phyloP scores from a whole-genome alignment of 1,284 basidiomycete species.

The Sporisorium reilianum region DNA sequence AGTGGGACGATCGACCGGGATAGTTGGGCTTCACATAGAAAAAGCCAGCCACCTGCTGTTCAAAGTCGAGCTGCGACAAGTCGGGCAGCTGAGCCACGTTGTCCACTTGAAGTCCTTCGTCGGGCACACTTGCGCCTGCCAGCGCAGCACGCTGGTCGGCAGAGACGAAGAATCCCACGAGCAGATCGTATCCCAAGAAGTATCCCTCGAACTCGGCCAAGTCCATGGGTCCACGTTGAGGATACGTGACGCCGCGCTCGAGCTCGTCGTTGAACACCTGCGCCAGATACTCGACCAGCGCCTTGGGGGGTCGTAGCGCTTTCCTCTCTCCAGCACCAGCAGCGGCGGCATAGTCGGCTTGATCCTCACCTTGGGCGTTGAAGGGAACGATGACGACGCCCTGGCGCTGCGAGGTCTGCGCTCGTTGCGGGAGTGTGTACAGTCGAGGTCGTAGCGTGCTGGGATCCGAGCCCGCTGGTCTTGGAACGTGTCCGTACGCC shows the following conservation, averaged over 20 bases:
- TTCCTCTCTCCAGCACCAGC: neutral
- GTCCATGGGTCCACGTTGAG: slow-evolving; percentile 51
- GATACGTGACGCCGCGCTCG: slow-evolving; percentile 55
- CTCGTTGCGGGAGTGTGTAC: slow-evolving; percentile 42
- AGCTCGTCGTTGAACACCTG: slow-evolving; percentile 57
- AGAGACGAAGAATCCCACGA: slow-evolving; percentile 45
- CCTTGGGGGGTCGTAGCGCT: slow-evolving; percentile 20
- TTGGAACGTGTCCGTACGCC: slow-evolving; percentile 55
- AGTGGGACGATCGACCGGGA: slow-evolving; percentile 86
- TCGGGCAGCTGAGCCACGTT: slow-evolving; percentile 13
- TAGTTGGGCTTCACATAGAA: slow-evolving; percentile 72
- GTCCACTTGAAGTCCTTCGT: slow-evolving; percentile 15
- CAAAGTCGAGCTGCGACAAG: slow-evolving; percentile 22
- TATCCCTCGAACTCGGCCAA: slow-evolving; percentile 50
- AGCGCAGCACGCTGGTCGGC: slow-evolving; percentile 7
- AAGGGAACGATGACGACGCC: slow-evolving; percentile 45
- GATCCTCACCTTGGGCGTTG: slow-evolving; percentile 31
- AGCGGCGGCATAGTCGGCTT: slow-evolving; percentile 4
- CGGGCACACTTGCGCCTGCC: neutral
- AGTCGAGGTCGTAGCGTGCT: slow-evolving; percentile 42
- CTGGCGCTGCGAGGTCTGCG: slow-evolving; percentile 25
- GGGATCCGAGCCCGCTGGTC: slow-evolving; percentile 45
- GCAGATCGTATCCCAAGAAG: slow-evolving; percentile 52
- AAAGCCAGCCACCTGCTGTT: slow-evolving; percentile 76
- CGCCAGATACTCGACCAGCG: slow-evolving; percentile 32